phyloP scores from a whole-genome alignment of 768 basidiomycete genomes.

The Lentinus brumalis region DNA sequence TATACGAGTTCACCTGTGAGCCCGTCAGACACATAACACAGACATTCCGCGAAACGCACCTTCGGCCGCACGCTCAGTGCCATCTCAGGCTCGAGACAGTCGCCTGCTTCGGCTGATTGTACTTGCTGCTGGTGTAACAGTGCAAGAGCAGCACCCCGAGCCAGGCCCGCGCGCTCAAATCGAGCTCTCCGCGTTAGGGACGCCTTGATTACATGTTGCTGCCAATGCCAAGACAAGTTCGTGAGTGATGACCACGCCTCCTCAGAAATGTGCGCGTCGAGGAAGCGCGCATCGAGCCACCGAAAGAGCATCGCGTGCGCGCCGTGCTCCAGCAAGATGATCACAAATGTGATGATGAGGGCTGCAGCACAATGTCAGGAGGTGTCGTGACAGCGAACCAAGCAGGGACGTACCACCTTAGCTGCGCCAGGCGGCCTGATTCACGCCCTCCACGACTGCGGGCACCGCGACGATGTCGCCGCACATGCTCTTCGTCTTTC shows the following conservation, averaged over 20 bases:
- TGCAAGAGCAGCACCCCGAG: conserved; percentile 69
- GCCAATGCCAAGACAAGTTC: conserved; percentile 79
- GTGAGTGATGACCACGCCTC: conserved; percentile 55
- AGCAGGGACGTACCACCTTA: conserved; percentile 62
- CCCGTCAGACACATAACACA: no score
- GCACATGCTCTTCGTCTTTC: conserved; percentile 88
- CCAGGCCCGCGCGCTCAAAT: conserved; percentile 91
- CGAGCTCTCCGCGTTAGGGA: conserved; percentile 75
- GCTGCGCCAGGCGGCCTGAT: conserved; percentile 68
- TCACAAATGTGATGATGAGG: conserved; percentile 95
- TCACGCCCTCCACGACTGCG: conserved; percentile 74
- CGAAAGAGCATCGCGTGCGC: conserved; percentile 84
- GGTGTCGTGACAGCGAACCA: background rate
- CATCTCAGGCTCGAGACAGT: conserved; percentile 93
- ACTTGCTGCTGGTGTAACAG: conserved; percentile 87
- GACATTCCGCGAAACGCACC: conserved; percentile 32
- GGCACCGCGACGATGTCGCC: conserved; percentile 83
- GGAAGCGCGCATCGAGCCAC: conserved; percentile 76
- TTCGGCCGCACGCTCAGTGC: conserved; percentile 80
- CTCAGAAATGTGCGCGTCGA: conserved; percentile 52
- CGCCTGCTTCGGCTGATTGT: conserved; percentile 76
- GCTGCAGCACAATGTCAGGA: conserved; percentile 48
- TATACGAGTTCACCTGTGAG: conserved; percentile 22
- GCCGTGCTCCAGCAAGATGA: conserved; percentile 87
- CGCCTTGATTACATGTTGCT: conserved; percentile 76